These are phyloP conservation scores for Marsdenia floribunda DNA, from an alignment of 257 asterid species.

Conservation along the genomic window DNA sequence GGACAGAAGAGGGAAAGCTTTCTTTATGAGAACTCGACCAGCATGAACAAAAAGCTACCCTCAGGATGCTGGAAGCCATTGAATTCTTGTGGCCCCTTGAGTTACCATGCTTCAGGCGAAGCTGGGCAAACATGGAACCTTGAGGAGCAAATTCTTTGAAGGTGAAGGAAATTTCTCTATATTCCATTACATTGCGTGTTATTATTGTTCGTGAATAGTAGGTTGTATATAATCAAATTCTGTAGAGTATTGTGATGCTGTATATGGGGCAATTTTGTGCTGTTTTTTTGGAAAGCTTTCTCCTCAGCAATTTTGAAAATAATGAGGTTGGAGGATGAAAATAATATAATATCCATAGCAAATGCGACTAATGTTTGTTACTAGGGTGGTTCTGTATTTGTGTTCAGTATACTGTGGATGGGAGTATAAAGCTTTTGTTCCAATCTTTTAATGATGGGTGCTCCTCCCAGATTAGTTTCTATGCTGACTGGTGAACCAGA, in stretches of 20 bases:
- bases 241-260: neutral
- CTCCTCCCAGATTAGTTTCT: too few species aligned
- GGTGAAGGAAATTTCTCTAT: neutral
- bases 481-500: neutral
- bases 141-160: slow-evolving; percentile 21
- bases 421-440: neutral
- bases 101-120: slow-evolving; percentile 24
- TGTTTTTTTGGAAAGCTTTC: neutral
- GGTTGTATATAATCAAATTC: neutral
- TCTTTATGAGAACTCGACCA: slow-evolving; percentile 5
- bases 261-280: slow-evolving; percentile 11
- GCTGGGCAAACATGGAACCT: slow-evolving; percentile 33
- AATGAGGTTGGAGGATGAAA: slow-evolving; percentile 1
- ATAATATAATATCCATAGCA: neutral
- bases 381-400: neutral
- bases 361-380: neutral
- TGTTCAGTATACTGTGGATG: too few species aligned
- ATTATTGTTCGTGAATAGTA: neutral
- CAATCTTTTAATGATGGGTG: neutral
- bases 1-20: slow-evolving; percentile 17
- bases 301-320: slow-evolving; percentile 10
- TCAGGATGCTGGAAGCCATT: slow-evolving; percentile 26
- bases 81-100: slow-evolving; percentile 18
- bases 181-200: neutral
- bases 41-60: neutral